Base-by-base conservation (phyloP, 441 rosid species). In the Breynia disticha region DNA sequence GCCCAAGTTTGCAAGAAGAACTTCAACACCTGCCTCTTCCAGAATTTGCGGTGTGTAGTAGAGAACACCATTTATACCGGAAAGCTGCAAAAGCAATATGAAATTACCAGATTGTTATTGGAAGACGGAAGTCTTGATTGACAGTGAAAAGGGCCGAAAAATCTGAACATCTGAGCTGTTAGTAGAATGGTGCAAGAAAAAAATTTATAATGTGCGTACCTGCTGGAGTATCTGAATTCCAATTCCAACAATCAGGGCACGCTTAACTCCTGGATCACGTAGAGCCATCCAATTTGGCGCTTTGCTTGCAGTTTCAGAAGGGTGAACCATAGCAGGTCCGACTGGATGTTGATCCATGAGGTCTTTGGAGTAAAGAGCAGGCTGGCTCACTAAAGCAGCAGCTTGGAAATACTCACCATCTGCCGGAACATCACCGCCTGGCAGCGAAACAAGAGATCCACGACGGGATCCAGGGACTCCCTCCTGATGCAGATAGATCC, bases 31-130 rank as follows among this genome's bases (percentile, higher is more conserved):
- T 5, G 96, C 93, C 61, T 93, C 87, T 79, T 83, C 83, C 11
- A 93, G 87, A 68, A 93, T 89, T 72, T 93, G 99, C 50, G 99
- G 99, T 35, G 97, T 80, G 79, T 93, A 93, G 74, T 86, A 93
- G 13, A 93, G 86, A 64, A 93, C 89, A 22, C 99, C 99, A 47
- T 83, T 89, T 72, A 93, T 93, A 47, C 99, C 99, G 19, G 96
- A 81, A 58, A 83, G 72, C 99, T 47, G 11, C n/a, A 15, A 37
- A 37, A 28, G 35, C 35, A 28, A 28, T 28, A 28, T 28, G n/a
- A n/a, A n/a, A n/a, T n/a, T n/a, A n/a, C n/a, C n/a, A n/a, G n/a
- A n/a, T n/a, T n/a, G n/a, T n/a, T n/a, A n/a, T n/a, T n/a, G n/a
- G n/a, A n/a, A n/a, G n/a, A n/a, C n/a, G n/a, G n/a, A n/a, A n/a